These are phyloP conservation scores for Linum tenue DNA, from an alignment of 345 rosid genomes.

Conservation along the genomic window DNA sequence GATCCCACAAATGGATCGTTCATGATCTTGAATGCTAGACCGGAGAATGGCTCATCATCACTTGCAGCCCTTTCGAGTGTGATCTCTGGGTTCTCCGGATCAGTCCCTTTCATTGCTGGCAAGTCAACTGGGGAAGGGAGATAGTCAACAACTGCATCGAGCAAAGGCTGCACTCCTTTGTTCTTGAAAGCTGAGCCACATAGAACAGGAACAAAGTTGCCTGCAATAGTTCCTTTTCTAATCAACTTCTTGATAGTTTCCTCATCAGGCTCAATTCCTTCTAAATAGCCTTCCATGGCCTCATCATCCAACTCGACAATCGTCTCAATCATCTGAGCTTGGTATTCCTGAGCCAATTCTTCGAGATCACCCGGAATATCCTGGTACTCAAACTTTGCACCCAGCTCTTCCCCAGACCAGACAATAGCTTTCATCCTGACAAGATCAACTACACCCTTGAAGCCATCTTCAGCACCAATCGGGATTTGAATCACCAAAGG, in stretches of 20 bases:
- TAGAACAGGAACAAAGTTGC: constrained; percentile 72
- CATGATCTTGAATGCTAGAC: constrained; percentile 97
- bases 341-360: constrained; percentile 69
- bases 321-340: constrained; percentile 53
- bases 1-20: constrained; percentile 91
- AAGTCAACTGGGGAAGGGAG: constrained; percentile 82
- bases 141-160: constrained; percentile 89
- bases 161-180: constrained; percentile 91
- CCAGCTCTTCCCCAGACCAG: constrained; percentile 96
- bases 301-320: constrained; percentile 78
- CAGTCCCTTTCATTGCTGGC: constrained; percentile 84
- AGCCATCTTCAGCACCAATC: constrained; percentile 75
- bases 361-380: constrained; percentile 80
- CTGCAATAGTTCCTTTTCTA: constrained; percentile 65
- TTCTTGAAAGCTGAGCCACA: constrained; percentile 95
- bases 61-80: constrained; percentile 45
- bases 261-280: constrained; percentile 92
- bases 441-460: constrained; percentile 76
- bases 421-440: constrained; percentile 78
- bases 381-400: constrained; percentile 70
- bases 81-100: constrained; percentile 78
- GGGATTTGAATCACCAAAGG: constrained; percentile 87
- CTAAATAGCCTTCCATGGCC: constrained; percentile 85
- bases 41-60: constrained; percentile 80
- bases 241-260: constrained; percentile 62